Evolutionary conservation across 257 asterid genomes (phyloP).

Genomic region (Salvia splendens): DNA sequence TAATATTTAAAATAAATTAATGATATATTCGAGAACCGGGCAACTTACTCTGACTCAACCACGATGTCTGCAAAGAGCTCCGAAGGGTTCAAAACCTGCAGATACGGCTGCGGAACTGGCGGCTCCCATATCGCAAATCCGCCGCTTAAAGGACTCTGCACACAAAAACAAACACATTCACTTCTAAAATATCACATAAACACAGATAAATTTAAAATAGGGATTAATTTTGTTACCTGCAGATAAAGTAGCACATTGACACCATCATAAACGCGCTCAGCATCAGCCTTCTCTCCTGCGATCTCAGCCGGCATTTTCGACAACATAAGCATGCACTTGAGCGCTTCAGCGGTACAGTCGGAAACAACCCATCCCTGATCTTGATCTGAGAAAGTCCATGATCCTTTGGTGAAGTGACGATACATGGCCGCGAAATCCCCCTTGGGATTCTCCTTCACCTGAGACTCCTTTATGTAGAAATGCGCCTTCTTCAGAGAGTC

Average conservation of each 20-base stretch:
- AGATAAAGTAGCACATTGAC: conserved; percentile 51
- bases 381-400: conserved; percentile 86
- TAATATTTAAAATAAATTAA: too few species aligned
- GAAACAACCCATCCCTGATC: conserved; percentile 85
- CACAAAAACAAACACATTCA: too few species aligned
- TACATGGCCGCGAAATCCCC: conserved; percentile 69
- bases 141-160: conserved; percentile 51
- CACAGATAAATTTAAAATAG: too few species aligned
- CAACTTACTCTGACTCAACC: conserved; percentile 70
- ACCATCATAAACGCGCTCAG: conserved; percentile 50
- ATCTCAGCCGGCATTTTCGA: conserved; percentile 56
- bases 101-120: conserved; percentile 62
- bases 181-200: too few species aligned
- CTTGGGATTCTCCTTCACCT: conserved; percentile 60
- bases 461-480: conserved; percentile 74
- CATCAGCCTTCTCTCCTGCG: conserved; percentile 43
- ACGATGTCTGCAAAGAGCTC: conserved; percentile 78
- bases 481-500: conserved; percentile 72
- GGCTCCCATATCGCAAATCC: conserved; percentile 73
- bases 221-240: conserved; percentile 4
- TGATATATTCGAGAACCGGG: too few species aligned
- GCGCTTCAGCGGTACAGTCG: conserved; percentile 71
- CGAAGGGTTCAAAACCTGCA: conserved; percentile 77
- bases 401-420: conserved; percentile 74
- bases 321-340: conserved; percentile 56